Conservation (phyloP, 331 rosid species). For the Stylosanthes scabra region DNA sequence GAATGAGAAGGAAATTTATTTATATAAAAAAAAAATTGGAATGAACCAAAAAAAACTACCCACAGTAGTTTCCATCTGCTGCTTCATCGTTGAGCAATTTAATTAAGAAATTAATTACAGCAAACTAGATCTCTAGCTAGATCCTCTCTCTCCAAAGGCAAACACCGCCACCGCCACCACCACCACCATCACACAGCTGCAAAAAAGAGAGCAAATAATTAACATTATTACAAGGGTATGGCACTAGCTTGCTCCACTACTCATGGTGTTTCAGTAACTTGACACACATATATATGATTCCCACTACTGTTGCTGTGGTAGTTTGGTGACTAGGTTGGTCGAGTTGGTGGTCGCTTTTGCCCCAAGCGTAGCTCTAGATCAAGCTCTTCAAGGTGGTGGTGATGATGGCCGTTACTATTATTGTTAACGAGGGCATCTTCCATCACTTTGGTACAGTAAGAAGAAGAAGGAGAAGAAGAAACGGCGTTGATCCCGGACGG, state of each 20-base stretch:
- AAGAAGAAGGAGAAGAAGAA: slow-evolving; percentile 31
- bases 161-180: not conserved
- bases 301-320: not conserved
- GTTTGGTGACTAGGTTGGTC: slow-evolving; percentile 26
- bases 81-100: not conserved
- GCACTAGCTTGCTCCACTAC: not conserved
- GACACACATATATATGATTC: no score
- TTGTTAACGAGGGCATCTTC: slow-evolving; percentile 43
- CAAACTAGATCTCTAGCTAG: slow-evolving; percentile 14
- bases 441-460: slow-evolving; percentile 43
- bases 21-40: no score
- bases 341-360: slow-evolving; percentile 61
- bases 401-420: slow-evolving; percentile 30
- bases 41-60: slow-evolving; percentile 20
- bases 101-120: slow-evolving; percentile 33
- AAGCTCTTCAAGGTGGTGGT: slow-evolving; percentile 53
- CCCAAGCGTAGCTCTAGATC: slow-evolving; percentile 96
- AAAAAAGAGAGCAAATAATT: slow-evolving; percentile 26
- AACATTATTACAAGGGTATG: not conserved
- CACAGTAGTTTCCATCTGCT: slow-evolving; percentile 26
- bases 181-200: not conserved
- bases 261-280: not conserved
- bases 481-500: slow-evolving; percentile 24
- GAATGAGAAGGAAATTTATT: slow-evolving; percentile 5
- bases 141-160: slow-evolving; percentile 7